Conservation (phyloP, 2,329 filamentous ascomycete species). For the Microsporum audouinii region DNA sequence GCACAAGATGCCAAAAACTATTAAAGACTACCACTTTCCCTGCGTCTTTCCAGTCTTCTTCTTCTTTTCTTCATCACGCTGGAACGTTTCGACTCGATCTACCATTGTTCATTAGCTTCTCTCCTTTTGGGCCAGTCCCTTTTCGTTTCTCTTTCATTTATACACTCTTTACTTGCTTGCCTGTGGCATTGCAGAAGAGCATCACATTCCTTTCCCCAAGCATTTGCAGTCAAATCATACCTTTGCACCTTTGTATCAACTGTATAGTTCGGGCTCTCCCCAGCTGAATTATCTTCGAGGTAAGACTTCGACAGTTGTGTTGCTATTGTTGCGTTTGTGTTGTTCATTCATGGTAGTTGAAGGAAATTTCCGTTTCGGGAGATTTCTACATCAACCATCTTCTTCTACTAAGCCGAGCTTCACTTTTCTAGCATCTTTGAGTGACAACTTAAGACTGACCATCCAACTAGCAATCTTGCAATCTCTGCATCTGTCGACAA, state of each 20-base stretch:
- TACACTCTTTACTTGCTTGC: constrained; percentile 3
- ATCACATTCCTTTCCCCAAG: not conserved
- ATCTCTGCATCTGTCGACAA: constrained; percentile 3
- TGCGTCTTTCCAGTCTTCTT: not conserved
- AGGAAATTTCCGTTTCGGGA: not conserved
- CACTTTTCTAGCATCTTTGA: not conserved
- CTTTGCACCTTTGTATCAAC: not conserved
- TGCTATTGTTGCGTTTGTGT: not conserved
- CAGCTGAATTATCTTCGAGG: not conserved
- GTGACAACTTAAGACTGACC: not conserved
- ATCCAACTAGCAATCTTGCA: not conserved
- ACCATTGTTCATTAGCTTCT: not conserved
- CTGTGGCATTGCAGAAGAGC: constrained; percentile 3
- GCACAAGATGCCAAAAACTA: not conserved
- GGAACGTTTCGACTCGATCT: constrained; percentile 8
- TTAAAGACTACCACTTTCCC: not conserved
- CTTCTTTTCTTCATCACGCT: constrained; percentile 8
- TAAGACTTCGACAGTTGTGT: not conserved
- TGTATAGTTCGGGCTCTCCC: not conserved
- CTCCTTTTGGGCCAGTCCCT: constrained; percentile 9
- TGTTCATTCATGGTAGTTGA: not conserved
- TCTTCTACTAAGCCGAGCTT: not conserved
- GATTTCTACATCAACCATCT: not conserved
- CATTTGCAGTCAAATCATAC: not conserved
- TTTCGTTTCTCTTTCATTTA: constrained; percentile 2